Evolutionary conservation across 2,329 filamentous ascomycete species (phyloP).

Genomic region (Beauveria sp.): DNA sequence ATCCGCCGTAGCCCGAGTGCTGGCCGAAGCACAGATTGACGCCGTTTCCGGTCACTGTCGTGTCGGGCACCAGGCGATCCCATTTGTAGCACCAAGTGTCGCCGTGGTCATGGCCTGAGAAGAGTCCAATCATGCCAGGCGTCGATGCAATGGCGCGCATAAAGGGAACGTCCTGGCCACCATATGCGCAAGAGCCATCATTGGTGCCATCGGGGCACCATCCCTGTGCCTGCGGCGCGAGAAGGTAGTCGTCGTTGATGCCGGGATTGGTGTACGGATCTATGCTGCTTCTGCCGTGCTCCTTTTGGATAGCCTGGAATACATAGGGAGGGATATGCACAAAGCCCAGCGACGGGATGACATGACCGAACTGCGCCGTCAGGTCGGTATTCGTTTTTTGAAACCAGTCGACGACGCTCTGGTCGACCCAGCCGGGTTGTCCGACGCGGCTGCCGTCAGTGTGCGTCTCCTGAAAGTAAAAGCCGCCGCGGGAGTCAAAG

Average conservation of each 20-base stretch:
- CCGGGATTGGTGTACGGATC: conserved; percentile 33
- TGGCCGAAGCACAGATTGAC: conserved; percentile 52
- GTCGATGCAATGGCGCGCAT: conserved; percentile 53
- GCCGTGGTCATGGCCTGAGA: conserved; percentile 61
- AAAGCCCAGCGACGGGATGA: conserved; percentile 39
- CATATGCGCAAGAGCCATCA: conserved; percentile 32
- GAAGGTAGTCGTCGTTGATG: conserved; percentile 35
- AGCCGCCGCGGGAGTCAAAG: conserved; percentile 59
- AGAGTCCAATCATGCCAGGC: conserved; percentile 47
- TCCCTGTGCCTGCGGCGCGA: conserved; percentile 35
- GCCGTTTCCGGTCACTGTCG: conserved; percentile 32
- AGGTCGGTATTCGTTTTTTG: conserved; percentile 24
- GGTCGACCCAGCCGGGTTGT: conserved; percentile 38
- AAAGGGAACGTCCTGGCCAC: conserved; percentile 50
- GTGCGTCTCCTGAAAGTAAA: conserved; percentile 34
- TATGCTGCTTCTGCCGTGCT: conserved; percentile 21
- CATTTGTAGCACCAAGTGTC: conserved; percentile 50
- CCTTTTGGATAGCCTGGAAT: conserved; percentile 30
- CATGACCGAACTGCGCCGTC: conserved; percentile 21
- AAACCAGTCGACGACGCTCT: conserved; percentile 39
- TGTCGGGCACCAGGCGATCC: conserved; percentile 29
- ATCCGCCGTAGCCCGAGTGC: conserved; percentile 63
- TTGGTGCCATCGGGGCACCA: conserved; percentile 35
- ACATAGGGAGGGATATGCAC: conserved; percentile 41
- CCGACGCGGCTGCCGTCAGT: conserved; percentile 22